phyloP scores from a whole-genome alignment of 1,284 basidiomycete genomes.

The Pyrrhoderma lamaoense region DNA sequence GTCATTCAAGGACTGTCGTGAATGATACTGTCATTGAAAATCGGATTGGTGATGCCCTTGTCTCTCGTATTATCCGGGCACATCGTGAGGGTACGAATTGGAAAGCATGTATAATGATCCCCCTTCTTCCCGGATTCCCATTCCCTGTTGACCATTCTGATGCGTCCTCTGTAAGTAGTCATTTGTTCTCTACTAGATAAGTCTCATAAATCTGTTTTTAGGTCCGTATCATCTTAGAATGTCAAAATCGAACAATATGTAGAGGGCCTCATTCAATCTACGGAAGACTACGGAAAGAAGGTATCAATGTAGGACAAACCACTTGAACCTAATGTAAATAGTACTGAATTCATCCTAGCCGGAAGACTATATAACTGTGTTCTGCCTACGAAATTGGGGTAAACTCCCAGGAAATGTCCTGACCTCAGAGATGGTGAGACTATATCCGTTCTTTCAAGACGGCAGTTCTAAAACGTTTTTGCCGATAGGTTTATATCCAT shows the following conservation, averaged over 20 bases:
- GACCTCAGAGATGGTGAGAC: conserved; percentile 79
- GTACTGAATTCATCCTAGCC: conserved; percentile 46
- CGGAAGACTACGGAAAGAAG: conserved; percentile 77
- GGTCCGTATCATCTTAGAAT: conserved; percentile 90
- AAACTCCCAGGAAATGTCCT: conserved; percentile 82
- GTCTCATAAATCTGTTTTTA: conserved; percentile 25
- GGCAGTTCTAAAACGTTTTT: not conserved
- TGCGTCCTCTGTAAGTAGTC: conserved; percentile 71
- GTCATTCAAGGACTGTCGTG: conserved; percentile 62
- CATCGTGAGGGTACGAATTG: conserved; percentile 77
- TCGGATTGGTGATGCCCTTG: conserved; percentile 90
- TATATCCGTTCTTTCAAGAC: not conserved
- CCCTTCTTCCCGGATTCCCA: conserved; percentile 89
- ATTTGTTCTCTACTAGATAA: not conserved
- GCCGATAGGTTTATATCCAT: conserved; percentile 78
- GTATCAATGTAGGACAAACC: conserved; percentile 65
- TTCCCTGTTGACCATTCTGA: conserved; percentile 91
- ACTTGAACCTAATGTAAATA: conserved; percentile 9
- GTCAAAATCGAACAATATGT: conserved; percentile 85
- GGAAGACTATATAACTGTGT: conserved; percentile 88
- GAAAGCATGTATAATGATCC: conserved; percentile 92
- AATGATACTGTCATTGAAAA: conserved; percentile 89
- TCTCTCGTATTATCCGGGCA: conserved; percentile 86
- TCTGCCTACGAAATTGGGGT: conserved; percentile 90
- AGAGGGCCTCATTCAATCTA: conserved; percentile 94